phyloP scores from a whole-genome alignment of 1,139 yeast genomes.

The Taiozyma onychis region DNA sequence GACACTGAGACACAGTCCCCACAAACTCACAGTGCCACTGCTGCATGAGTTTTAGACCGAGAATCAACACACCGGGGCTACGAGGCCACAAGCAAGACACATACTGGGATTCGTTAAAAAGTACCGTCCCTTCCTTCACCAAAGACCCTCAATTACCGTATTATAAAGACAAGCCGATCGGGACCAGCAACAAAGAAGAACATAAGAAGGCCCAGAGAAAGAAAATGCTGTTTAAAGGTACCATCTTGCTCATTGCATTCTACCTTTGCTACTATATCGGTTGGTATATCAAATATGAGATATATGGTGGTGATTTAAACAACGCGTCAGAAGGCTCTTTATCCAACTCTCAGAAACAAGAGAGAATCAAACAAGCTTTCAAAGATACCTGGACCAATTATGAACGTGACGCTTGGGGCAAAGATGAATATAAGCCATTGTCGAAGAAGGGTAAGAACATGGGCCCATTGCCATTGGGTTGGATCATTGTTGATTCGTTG shows the following conservation, averaged over 20 bases:
- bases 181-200: constrained; percentile 1
- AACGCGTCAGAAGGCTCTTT: constrained; percentile 10
- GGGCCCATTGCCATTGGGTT: constrained; percentile 84
- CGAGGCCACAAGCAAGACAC: constrained; percentile 1
- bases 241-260: constrained; percentile 34
- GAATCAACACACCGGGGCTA: not conserved
- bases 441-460: constrained; percentile 61
- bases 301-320: constrained; percentile 2
- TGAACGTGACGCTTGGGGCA: constrained; percentile 77
- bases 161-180: constrained; percentile 36
- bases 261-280: constrained; percentile 34
- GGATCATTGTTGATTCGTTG: constrained; percentile 89
- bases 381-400: constrained; percentile 78
- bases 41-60: not conserved
- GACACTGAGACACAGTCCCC: not conserved
- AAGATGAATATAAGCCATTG: constrained; percentile 61
- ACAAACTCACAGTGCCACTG: not conserved
- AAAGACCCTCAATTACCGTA: constrained; percentile 19
- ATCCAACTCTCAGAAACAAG: constrained; percentile 39
- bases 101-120: constrained; percentile 20
- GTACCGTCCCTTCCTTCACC: not conserved
- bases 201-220: constrained; percentile 8
- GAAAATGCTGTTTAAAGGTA: constrained; percentile 39
- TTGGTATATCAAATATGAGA: constrained; percentile 13
- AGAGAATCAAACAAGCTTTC: constrained; percentile 58